Evolutionary conservation across 495 filamentous ascomycete genomes (phyloP).

Genomic region (Daldinia childiae): DNA sequence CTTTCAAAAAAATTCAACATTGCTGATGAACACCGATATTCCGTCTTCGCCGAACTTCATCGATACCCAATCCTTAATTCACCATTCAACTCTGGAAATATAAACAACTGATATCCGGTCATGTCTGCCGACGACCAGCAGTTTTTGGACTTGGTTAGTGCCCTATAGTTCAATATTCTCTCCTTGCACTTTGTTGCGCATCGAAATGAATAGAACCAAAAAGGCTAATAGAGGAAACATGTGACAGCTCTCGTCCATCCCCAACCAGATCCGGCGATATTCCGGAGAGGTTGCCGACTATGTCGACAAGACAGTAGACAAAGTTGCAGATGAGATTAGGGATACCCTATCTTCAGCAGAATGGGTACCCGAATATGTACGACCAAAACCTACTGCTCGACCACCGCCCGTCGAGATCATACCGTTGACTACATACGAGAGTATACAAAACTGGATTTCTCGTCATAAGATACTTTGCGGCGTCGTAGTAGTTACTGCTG

Average conservation of each 20-base stretch:
- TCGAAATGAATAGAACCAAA: constrained; percentile 22
- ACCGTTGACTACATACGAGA: constrained; percentile 50
- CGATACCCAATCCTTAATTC: constrained; percentile 8
- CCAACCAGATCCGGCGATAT: constrained; percentile 73
- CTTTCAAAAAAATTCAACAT: constrained; percentile 11
- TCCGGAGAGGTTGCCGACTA: constrained; percentile 74
- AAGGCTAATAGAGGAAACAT: constrained; percentile 24
- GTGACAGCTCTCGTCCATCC: constrained; percentile 73
- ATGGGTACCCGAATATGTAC: constrained; percentile 75
- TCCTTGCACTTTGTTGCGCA: neutral
- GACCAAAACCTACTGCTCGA: constrained; percentile 65
- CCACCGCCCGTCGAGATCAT: constrained; percentile 52
- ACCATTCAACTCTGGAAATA: constrained; percentile 3
- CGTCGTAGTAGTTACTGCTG: constrained; percentile 71
- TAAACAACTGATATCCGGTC: constrained; percentile 13
- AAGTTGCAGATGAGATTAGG: constrained; percentile 68
- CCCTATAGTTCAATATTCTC: neutral
- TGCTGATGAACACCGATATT: constrained; percentile 16
- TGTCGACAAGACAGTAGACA: constrained; percentile 79
- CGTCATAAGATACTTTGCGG: constrained; percentile 75
- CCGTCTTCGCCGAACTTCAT: constrained; percentile 18
- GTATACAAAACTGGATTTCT: constrained; percentile 67
- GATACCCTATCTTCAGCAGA: constrained; percentile 68
- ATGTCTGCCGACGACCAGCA: constrained; percentile 73
- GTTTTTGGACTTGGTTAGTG: constrained; percentile 68